Percentiles rank a stretch among this genome's conserved stretches.
Conservation (phyloP, 352 stramenopile species). For the Thraustochytrium aureum region DNA sequence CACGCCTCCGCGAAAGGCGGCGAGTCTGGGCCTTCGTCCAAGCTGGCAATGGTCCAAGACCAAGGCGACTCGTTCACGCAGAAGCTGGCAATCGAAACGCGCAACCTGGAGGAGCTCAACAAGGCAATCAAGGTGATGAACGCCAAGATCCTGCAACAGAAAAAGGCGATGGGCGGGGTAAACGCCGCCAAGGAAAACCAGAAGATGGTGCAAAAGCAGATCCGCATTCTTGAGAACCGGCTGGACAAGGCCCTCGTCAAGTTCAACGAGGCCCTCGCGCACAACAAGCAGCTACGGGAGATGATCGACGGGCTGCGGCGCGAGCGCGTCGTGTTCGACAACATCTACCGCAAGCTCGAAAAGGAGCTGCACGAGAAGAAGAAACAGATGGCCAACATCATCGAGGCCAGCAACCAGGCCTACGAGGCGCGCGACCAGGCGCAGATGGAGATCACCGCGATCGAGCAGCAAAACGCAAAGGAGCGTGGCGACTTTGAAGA, state of each 20-base stretch:
- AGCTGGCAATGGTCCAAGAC: slow-evolving; percentile 71
- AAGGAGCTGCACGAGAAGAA: slow-evolving; percentile 92
- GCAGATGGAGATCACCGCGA: slow-evolving; percentile 83
- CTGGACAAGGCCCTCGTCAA: slow-evolving; percentile 96
- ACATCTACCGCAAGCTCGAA: slow-evolving; percentile 85
- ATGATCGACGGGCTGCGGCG: slow-evolving; percentile 89
- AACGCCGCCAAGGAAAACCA: slow-evolving; percentile 94
- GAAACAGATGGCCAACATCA: slow-evolving; percentile 91
- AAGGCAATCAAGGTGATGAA: slow-evolving; percentile 67
- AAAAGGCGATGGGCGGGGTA: slow-evolving; percentile 93
- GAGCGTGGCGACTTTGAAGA: slow-evolving; percentile 71
- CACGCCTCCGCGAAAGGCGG: slow-evolving; percentile 58
- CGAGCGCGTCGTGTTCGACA: slow-evolving; percentile 92
- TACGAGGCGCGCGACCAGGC: slow-evolving; percentile 93
- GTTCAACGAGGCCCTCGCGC: slow-evolving; percentile 92
- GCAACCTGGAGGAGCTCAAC: slow-evolving; percentile 76
- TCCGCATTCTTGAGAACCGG: slow-evolving; percentile 93
- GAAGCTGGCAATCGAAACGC: slow-evolving; percentile 77
- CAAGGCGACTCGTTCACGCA: slow-evolving; percentile 80
- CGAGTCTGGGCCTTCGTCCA: slow-evolving; percentile 48
- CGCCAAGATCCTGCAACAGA: slow-evolving; percentile 70
- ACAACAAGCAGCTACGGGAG: slow-evolving; percentile 84
- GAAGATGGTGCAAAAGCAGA: slow-evolving; percentile 93
- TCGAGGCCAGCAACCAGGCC: slow-evolving; percentile 89
- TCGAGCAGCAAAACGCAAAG: slow-evolving; percentile 84